A percentile compares a stretch with the other conserved stretches of the same genome.
phyloP scores from a whole-genome alignment of 495 filamentous ascomycete genomes.

The Penicillium maclennaniae region DNA sequence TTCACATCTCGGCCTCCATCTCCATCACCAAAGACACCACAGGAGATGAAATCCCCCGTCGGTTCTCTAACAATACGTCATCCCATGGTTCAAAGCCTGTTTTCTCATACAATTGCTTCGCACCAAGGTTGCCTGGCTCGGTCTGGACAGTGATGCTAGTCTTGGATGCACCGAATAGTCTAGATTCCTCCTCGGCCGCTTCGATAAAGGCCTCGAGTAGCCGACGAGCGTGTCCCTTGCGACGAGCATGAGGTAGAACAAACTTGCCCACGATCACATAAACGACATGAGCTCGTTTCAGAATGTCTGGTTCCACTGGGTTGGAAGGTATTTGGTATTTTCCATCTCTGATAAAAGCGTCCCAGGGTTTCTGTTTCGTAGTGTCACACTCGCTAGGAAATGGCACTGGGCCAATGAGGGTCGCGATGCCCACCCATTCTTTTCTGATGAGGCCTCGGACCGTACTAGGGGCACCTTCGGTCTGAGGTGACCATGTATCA shows the following conservation, averaged over 20 bases:
- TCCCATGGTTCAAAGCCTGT: conserved; percentile 37
- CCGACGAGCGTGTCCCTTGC: conserved; percentile 37
- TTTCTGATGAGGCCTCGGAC: conserved; percentile 12
- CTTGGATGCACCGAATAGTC: conserved; percentile 7
- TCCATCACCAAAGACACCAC: conserved; percentile 7
- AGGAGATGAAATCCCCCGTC: neutral
- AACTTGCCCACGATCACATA: conserved; percentile 40
- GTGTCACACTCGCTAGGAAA: conserved; percentile 17
- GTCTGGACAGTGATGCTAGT: conserved; percentile 33
- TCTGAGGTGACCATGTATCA: neutral
- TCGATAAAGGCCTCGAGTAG: conserved; percentile 36
- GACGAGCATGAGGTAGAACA: conserved; percentile 38
- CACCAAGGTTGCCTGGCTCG: conserved; percentile 34
- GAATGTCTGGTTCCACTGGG: conserved; percentile 13
- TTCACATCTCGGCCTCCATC: neutral
- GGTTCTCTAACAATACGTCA: conserved; percentile 10
- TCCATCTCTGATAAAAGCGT: conserved; percentile 9
- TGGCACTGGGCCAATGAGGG: conserved; percentile 25
- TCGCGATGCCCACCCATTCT: conserved; percentile 27
- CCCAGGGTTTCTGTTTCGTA: conserved; percentile 6
- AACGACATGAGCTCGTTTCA: conserved; percentile 18
- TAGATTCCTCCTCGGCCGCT: conserved; percentile 24
- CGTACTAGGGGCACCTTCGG: neutral
- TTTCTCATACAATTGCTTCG: conserved; percentile 42
- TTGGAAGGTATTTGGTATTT: conserved; percentile 2